Percentiles rank a stretch among this genome's conserved stretches.
These are phyloP conservation scores for Pilobolus umbonatus DNA, from an alignment of 192 early-diverging fungal genomes.

Conservation along the genomic window DNA sequence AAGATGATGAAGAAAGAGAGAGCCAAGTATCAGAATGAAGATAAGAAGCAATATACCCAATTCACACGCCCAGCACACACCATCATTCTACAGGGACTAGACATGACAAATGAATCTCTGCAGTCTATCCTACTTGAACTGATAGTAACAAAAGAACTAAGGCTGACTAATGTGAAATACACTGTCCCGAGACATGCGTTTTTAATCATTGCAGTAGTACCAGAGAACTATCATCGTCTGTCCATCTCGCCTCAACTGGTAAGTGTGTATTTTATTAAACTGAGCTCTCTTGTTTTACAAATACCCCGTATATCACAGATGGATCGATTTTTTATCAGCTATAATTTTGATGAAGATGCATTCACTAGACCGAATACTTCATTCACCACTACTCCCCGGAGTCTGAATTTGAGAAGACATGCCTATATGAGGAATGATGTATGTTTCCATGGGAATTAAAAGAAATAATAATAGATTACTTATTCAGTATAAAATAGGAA, in stretches of 20 bases:
- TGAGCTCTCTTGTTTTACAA: neutral
- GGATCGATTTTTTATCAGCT: constrained; percentile 30
- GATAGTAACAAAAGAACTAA: constrained; percentile 27
- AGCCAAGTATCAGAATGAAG: no score
- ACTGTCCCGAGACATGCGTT: constrained; percentile 25
- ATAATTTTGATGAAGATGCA: constrained; percentile 23
- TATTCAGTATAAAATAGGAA: constrained; percentile 32
- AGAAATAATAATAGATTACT: no score
- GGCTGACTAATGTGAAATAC: constrained; percentile 18
- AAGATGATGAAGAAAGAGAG: neutral
- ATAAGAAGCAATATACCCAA: no score
- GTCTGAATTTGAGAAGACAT: neutral
- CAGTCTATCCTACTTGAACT: constrained; percentile 26
- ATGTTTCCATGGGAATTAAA: no score
- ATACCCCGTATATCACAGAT: constrained; percentile 6
- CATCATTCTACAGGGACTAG: constrained; percentile 15
- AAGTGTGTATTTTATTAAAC: neutral
- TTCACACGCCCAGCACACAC: constrained; percentile 16
- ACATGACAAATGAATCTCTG: constrained; percentile 17
- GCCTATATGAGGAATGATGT: constrained; percentile 17
- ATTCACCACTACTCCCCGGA: neutral
- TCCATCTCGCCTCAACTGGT: constrained; percentile 26
- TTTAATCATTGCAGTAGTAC: constrained; percentile 22
- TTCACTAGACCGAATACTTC: constrained; percentile 3
- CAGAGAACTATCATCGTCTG: constrained; percentile 8